Percentiles rank a stretch among this genome's conserved stretches.
Evolutionary conservation across 1,284 basidiomycete species (phyloP).

Genomic region (Takashimella tepidaria): DNA sequence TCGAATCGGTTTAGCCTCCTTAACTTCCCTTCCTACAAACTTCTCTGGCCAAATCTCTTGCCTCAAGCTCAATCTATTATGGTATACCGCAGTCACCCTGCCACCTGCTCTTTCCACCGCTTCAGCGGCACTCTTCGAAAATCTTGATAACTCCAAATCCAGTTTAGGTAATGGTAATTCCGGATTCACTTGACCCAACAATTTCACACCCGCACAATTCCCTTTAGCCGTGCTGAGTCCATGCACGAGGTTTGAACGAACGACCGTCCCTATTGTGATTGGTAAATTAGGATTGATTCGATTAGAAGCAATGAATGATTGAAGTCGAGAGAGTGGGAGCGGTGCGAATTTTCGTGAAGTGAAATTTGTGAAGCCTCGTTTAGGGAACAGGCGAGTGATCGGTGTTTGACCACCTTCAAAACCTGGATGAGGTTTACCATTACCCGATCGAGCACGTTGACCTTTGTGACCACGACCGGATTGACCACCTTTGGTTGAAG

Average conservation of each 20-base stretch:
- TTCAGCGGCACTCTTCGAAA: slow-evolving; percentile 76
- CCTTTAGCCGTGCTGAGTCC: slow-evolving; percentile 74
- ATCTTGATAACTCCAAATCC: slow-evolving; percentile 76
- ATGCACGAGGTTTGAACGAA: slow-evolving; percentile 82
- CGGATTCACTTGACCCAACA: slow-evolving; percentile 68
- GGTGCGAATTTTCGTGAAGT: slow-evolving; percentile 71
- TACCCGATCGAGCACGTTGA: slow-evolving; percentile 86
- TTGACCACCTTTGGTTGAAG: slow-evolving; percentile 83
- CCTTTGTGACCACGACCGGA: slow-evolving; percentile 93
- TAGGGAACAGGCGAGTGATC: slow-evolving; percentile 84
- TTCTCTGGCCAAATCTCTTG: slow-evolving; percentile 64
- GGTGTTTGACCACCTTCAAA: slow-evolving; percentile 98
- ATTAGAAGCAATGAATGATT: slow-evolving; percentile 83
- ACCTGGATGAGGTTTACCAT: slow-evolving; percentile 73
- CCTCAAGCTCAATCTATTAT: slow-evolving; percentile 77
- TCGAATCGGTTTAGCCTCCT: slow-evolving; percentile 72
- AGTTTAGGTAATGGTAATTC: slow-evolving; percentile 56
- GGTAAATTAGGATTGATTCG: slow-evolving; percentile 71
- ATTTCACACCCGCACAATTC: slow-evolving; percentile 72
- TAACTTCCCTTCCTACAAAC: slow-evolving; percentile 55
- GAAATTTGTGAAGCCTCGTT: slow-evolving; percentile 86
- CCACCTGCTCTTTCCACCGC: slow-evolving; percentile 81
- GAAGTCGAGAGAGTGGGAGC: slow-evolving; percentile 80
- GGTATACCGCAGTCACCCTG: slow-evolving; percentile 82
- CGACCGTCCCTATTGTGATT: slow-evolving; percentile 81